Evolutionary conservation across 2,329 filamentous ascomycete species (phyloP).

Genomic region (Tolypocladium paradoxum): DNA sequence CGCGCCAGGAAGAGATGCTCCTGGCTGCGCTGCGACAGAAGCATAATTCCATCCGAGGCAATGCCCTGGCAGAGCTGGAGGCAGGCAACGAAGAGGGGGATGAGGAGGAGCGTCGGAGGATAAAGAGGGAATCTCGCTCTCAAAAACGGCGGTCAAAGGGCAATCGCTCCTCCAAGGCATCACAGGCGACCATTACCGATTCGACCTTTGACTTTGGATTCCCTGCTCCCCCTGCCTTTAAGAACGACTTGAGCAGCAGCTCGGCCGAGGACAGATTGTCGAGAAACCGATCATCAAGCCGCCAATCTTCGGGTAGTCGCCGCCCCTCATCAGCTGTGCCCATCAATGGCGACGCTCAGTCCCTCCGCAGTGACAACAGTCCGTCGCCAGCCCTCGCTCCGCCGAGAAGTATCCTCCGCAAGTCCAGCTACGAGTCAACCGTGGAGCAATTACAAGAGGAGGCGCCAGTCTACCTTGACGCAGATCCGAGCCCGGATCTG

Average conservation of each 20-base stretch:
- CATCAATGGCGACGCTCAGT: neutral
- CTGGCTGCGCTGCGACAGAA: constrained; percentile 46
- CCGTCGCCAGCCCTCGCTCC: neutral
- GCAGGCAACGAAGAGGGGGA: constrained; percentile 12
- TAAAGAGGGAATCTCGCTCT: constrained; percentile 3
- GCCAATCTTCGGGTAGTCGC: neutral
- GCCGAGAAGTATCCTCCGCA: neutral
- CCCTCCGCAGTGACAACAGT: neutral
- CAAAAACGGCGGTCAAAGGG: constrained; percentile 6
- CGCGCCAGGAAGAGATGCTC: constrained; percentile 46
- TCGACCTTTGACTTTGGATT: constrained; percentile 22
- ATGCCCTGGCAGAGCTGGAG: constrained; percentile 31
- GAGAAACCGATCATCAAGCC: neutral
- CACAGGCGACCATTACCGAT: constrained; percentile 19
- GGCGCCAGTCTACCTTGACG: constrained; percentile 15
- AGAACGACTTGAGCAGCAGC: neutral
- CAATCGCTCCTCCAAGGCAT: constrained; percentile 15
- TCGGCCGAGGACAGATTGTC: neutral
- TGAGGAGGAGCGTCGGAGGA: neutral
- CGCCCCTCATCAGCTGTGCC: neutral
- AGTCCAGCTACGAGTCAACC: constrained; percentile 11
- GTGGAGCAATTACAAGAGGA: constrained; percentile 5
- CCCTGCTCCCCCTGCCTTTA: constrained; percentile 19
- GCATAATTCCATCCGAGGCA: constrained; percentile 43
- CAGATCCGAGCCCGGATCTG: constrained; percentile 24